Evolutionary conservation across 495 filamentous ascomycete genomes (phyloP).

Genomic region (Penicillium flavigenum): DNA sequence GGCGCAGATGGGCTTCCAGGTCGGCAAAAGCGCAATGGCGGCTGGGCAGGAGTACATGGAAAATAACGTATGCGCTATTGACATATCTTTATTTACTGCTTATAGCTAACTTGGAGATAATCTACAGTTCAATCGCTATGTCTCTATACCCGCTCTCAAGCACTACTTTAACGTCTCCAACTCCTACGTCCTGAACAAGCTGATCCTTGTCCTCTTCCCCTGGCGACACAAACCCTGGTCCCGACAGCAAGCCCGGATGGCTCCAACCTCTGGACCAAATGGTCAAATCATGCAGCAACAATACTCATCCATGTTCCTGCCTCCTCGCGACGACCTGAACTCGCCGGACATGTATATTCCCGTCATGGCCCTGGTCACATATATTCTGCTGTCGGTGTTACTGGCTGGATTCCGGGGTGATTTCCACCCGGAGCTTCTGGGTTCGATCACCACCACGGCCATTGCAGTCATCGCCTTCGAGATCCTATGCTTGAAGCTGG

Average conservation of each 20-base stretch:
- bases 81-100: not conserved
- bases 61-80: constrained; percentile 64
- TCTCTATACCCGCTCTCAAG: constrained; percentile 88
- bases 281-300: constrained; percentile 58
- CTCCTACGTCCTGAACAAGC: constrained; percentile 79
- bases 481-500: constrained; percentile 84
- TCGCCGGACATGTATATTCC: constrained; percentile 99
- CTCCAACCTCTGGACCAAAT: constrained; percentile 55
- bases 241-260: constrained; percentile 60
- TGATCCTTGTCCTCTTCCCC: constrained; percentile 89
- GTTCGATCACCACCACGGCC: constrained; percentile 80
- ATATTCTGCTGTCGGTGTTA: constrained; percentile 87
- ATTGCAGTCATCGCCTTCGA: constrained; percentile 81
- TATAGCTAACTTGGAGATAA: constrained; percentile 17
- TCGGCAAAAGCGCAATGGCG: constrained; percentile 85
- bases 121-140: constrained; percentile 80
- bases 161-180: constrained; percentile 98
- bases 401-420: constrained; percentile 87
- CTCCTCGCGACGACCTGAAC: constrained; percentile 95
- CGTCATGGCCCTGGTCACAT: constrained; percentile 82
- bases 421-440: constrained; percentile 92
- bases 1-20: constrained; percentile 93
- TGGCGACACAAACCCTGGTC: constrained; percentile 98
- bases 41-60: constrained; percentile 92
- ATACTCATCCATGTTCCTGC: constrained; percentile 81